Conservation (phyloP, 768 basidiomycete genomes). For the Psilocybe azurescens region DNA sequence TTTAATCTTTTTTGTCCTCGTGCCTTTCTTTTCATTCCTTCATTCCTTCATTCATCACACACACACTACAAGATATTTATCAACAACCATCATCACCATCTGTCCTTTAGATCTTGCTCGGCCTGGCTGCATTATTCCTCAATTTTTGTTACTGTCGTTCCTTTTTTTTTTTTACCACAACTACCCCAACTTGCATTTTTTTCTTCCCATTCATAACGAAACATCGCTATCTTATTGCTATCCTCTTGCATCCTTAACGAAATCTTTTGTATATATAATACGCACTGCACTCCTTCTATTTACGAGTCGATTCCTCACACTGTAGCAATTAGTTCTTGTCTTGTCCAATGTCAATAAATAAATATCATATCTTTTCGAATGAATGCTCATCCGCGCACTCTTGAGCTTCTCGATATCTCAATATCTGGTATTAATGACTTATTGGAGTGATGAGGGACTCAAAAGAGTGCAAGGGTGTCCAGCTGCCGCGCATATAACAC, state of each 20-base stretch:
- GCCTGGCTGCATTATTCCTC: too few relatives aligned
- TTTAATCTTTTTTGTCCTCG: conserved; percentile 2
- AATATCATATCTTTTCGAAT: background rate
- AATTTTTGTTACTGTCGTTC: background rate
- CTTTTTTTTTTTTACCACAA: background rate
- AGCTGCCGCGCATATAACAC: too few relatives aligned
- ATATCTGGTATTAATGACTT: too few relatives aligned
- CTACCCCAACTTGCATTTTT: background rate
- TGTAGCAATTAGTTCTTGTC: background rate
- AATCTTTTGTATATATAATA: background rate
- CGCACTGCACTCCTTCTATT: background rate
- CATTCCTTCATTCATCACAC: background rate
- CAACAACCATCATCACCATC: background rate
- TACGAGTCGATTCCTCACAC: background rate
- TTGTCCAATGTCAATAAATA: background rate
- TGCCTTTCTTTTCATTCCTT: background rate
- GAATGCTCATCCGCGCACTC: too few relatives aligned
- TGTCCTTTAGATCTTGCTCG: background rate
- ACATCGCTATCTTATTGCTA: too few relatives aligned
- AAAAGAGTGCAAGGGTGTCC: too few relatives aligned
- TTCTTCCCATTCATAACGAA: background rate
- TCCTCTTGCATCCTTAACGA: too few relatives aligned
- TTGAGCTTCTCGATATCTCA: too few relatives aligned
- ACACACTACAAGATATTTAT: background rate
- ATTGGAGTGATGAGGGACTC: too few relatives aligned